Evolutionary conservation across 768 basidiomycete species (phyloP).

Genomic region (Boletus tomentosulus): DNA sequence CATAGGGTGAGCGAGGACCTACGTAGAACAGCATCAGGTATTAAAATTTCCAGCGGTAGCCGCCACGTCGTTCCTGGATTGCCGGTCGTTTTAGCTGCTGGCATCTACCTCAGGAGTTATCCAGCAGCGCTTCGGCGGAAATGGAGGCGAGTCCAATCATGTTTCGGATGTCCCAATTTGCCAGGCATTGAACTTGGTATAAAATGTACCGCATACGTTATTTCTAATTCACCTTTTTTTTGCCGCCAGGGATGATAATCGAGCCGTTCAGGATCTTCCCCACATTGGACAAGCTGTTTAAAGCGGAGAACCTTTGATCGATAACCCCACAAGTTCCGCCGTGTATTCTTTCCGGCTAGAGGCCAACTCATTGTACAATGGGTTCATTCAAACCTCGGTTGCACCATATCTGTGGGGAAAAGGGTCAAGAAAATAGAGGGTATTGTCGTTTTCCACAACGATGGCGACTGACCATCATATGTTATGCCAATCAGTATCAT

Average conservation of each 20-base stretch:
- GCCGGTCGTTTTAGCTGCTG: background rate
- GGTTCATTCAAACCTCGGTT: background rate
- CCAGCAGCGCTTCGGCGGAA: background rate
- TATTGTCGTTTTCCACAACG: slow-evolving; percentile 8
- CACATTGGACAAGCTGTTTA: slow-evolving; percentile 8
- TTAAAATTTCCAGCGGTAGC: background rate
- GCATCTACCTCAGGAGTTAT: background rate
- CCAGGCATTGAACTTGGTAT: background rate
- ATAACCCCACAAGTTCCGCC: slow-evolving; percentile 11
- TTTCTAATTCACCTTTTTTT: slow-evolving; percentile 1
- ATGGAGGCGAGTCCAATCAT: background rate
- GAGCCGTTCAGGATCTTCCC: slow-evolving; percentile 12
- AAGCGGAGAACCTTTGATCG: slow-evolving; percentile 24
- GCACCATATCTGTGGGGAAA: background rate
- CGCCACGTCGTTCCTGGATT: slow-evolving; percentile 3
- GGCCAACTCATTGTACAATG: background rate
- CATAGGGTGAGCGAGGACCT: background rate
- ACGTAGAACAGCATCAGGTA: background rate
- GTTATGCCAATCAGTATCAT: slow-evolving; percentile 11
- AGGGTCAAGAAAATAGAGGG: background rate
- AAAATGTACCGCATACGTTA: background rate
- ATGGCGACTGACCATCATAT: slow-evolving; percentile 10
- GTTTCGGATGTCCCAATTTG: slow-evolving; percentile 8
- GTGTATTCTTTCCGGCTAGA: background rate
- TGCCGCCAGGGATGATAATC: slow-evolving; percentile 7